Evolutionary conservation across 805 yeast species (phyloP), one percentile per base, ranked within the genome.

Genomic region (Komagataella ulmi): DNA sequence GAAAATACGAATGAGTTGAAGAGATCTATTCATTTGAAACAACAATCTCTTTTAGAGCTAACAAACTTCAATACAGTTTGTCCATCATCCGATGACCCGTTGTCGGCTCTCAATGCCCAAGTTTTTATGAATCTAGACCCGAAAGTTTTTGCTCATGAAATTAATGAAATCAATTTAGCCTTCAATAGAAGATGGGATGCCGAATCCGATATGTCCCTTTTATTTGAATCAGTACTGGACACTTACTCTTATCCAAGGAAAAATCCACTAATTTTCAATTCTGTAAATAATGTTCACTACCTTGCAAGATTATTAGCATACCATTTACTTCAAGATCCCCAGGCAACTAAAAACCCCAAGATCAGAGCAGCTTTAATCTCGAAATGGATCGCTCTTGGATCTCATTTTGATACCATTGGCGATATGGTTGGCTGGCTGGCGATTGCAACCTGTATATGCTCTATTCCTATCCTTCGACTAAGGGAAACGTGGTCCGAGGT

Each of bases 401-500:
- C 84, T 55, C 69, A 72, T 24, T 77, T 91, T 55, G 93, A 88
- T 59, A 78, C 77, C 54, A 69, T 78, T 30, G 98, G 98, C 49
- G 95, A 91, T 62, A 88, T 88, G 90, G 90, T 89, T 0, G 83
- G 93, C 30, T 91, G 97, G 97, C 69, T 88, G 21, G 96, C 96
- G 0, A 80, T 91, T 57, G 88, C 96, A 1, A 81, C 93, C 0
- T 74, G 85, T 1, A 74, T 90, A 1, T 83, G 96, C 59, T 85
- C 95, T 0, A 79, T 84, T 51, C 95, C 97, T 0, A 73, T 91
- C 1, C 68, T 91, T 53, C 75, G 98, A 56, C 70, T 91, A 48
- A 69, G 76, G 24, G 75, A 77, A 51, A 75, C 90, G 1, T 91
- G 98, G 98, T 69, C 81, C 6, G 69, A 72, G 49, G 86, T 89